Evolutionary conservation across 441 rosid genomes (phyloP).

Genomic region (Populus trichocarpa): DNA sequence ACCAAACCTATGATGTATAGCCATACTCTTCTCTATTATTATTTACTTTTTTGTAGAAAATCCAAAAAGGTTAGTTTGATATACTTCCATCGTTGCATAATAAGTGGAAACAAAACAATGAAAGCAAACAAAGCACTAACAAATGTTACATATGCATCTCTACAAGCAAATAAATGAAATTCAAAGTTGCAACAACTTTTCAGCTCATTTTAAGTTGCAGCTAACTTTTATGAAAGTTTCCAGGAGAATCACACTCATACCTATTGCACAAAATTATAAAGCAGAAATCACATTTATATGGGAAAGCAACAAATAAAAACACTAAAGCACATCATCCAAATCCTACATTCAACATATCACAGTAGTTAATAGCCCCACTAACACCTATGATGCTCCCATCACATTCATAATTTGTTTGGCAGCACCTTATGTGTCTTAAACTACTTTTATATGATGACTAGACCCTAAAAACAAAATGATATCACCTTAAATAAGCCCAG

Average conservation of each 20-base stretch:
- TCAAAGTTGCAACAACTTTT: background rate
- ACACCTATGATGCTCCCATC: background rate
- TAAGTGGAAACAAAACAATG: background rate
- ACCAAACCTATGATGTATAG: no score
- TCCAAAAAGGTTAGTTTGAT: no score
- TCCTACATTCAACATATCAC: background rate
- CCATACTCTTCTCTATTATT: no score
- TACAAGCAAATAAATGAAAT: background rate
- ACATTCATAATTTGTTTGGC: background rate
- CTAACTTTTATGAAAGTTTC: background rate
- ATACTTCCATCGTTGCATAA: background rate
- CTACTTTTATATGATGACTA: background rate
- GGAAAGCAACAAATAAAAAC: background rate
- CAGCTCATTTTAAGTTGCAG: background rate
- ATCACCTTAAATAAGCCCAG: background rate
- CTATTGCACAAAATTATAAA: background rate
- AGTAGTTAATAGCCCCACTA: background rate
- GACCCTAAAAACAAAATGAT: background rate
- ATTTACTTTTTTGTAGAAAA: no score
- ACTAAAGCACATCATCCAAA: background rate
- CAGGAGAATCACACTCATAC: background rate
- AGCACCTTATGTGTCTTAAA: background rate
- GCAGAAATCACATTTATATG: background rate
- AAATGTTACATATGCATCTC: background rate
- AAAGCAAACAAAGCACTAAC: background rate